Percentiles rank a stretch among this genome's conserved stretches.
Conservation (phyloP, 129 eudicot species). For the Dittrichia graveolens region DNA sequence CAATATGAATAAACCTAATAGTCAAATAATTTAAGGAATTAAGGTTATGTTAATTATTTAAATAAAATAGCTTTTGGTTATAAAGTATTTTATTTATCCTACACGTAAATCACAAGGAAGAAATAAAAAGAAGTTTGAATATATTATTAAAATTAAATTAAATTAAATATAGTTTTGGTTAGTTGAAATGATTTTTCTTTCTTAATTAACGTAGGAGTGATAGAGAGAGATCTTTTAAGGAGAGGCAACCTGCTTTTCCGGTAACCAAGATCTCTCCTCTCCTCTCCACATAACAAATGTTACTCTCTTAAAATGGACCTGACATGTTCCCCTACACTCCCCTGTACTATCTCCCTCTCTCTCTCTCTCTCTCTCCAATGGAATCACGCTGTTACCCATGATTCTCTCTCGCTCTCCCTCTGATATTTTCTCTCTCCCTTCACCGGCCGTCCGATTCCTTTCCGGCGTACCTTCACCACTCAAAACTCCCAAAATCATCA, state of each 20-base stretch:
- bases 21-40: no score
- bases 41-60: no score
- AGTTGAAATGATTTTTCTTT: no score
- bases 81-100: no score
- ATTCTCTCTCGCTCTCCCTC: constrained; percentile 14
- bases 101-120: no score
- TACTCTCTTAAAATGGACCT: constrained; percentile 41
- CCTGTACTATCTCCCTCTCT: neutral
- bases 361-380: constrained; percentile 21
- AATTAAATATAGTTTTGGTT: no score
- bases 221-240: neutral
- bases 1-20: no score
- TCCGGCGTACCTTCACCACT: constrained; percentile 11
- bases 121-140: no score
- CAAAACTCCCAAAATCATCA: constrained; percentile 7
- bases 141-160: no score
- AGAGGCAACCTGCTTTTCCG: constrained; percentile 38
- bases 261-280: constrained; percentile 19
- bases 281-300: constrained; percentile 25
- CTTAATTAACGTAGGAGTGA: neutral
- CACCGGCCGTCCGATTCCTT: neutral
- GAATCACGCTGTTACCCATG: constrained; percentile 27
- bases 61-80: no score
- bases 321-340: constrained; percentile 34
- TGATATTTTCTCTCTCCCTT: constrained; percentile 10